Percentiles rank a stretch among this genome's conserved stretches.
Conservation (phyloP, 83 land plant genomes). For the Picea engelmannii region DNA sequence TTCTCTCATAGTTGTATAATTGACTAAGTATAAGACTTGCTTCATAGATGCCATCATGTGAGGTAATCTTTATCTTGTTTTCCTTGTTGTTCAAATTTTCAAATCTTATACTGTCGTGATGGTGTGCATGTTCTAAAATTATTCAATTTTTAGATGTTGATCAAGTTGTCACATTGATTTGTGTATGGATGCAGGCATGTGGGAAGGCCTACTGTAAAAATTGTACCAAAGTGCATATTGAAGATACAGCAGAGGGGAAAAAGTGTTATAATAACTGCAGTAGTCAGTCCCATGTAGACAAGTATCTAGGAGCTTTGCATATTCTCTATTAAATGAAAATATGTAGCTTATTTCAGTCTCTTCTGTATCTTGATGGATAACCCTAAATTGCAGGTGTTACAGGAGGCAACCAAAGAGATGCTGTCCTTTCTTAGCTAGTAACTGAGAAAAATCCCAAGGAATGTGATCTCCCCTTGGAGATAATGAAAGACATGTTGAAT, state of each 20-base stretch:
- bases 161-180: background rate
- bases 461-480: slow-evolving; percentile 4
- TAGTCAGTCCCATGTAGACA: background rate
- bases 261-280: background rate
- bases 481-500: background rate
- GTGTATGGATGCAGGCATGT: slow-evolving; percentile 11
- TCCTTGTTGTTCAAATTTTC: no score
- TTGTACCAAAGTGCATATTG: slow-evolving; percentile 9
- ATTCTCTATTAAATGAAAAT: background rate
- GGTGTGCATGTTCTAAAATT: background rate
- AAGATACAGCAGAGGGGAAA: background rate
- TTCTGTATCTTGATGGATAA: background rate
- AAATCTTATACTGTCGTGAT: no score
- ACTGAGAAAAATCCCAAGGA: slow-evolving; percentile 2
- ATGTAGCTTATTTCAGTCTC: background rate
- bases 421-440: slow-evolving; percentile 5
- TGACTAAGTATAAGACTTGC: no score
- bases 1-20: no score
- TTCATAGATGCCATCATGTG: no score
- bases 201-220: slow-evolving; percentile 7
- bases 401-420: background rate
- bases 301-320: background rate
- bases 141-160: background rate
- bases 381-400: background rate
- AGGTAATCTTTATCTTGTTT: no score